A percentile compares a stretch with the other conserved stretches of the same genome.
Evolutionary conservation across 176 grass and related monocot genomes (phyloP).

Genomic region (Echinochloa phyllopogon): DNA sequence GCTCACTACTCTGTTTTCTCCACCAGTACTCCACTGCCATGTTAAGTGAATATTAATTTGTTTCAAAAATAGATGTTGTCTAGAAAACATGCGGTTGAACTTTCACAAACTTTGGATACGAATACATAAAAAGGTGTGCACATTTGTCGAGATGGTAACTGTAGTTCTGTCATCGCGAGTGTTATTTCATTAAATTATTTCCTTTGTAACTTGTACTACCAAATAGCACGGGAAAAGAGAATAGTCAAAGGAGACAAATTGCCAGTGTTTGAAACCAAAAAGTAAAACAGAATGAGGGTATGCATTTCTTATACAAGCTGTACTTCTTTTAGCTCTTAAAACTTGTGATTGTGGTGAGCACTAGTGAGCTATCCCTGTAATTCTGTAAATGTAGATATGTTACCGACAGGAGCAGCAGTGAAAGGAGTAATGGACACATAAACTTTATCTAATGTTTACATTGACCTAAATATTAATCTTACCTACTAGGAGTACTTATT

Average conservation of each 20-base stretch:
- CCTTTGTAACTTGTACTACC: neutral
- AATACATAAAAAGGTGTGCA: neutral
- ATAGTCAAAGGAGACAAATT: no score
- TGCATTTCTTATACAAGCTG: neutral
- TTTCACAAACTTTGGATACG: neutral
- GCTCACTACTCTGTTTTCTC: neutral
- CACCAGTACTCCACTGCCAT: neutral
- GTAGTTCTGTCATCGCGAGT: neutral
- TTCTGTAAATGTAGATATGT: neutral
- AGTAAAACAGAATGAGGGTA: neutral
- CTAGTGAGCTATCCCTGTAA: neutral
- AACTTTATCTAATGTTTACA: neutral
- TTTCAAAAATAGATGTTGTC: neutral
- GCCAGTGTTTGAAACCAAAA: neutral
- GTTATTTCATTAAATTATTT: neutral
- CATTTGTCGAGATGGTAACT: neutral
- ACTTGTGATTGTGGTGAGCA: neutral
- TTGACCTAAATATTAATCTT: neutral
- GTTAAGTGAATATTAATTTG: neutral
- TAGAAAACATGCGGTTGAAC: neutral
- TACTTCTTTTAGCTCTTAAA: neutral
- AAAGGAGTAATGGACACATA: neutral
- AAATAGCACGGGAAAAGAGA: no score
- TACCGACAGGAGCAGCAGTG: neutral
- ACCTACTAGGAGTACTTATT: neutral